Percentiles rank a stretch among this genome's conserved stretches.
Conservation (phyloP, 148 eudicot species). For the Rhododendron henanense region DNA sequence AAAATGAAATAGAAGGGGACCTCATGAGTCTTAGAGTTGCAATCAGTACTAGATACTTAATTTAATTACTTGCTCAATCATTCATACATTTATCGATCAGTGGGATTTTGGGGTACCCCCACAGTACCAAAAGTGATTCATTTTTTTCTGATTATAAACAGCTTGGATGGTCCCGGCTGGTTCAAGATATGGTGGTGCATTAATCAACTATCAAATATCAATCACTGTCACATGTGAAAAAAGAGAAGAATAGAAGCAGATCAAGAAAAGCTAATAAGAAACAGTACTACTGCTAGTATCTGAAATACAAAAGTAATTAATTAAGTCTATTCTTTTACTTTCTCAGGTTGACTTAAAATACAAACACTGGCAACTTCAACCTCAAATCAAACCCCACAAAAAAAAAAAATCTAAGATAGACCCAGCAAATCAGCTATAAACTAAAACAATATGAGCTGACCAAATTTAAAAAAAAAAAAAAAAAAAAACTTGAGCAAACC, state of each 20-base stretch:
- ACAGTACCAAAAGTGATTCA: background rate
- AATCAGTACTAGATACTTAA: background rate
- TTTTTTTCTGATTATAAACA: background rate
- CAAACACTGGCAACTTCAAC: background rate
- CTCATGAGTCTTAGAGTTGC: too few relatives aligned
- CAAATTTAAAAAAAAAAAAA: background rate
- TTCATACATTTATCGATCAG: background rate
- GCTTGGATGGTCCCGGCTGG: background rate
- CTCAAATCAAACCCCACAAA: background rate
- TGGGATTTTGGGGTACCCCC: background rate
- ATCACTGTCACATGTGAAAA: background rate
- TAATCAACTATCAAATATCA: background rate
- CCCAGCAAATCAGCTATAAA: background rate
- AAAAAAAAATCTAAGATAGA: background rate
- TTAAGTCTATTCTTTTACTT: background rate
- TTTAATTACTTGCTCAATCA: background rate
- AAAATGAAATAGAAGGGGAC: too few relatives aligned
- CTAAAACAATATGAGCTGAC: background rate
- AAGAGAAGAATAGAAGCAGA: background rate
- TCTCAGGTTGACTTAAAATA: constrained; percentile 2
- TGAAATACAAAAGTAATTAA: background rate
- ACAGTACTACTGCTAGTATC: background rate
- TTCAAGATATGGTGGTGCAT: background rate
- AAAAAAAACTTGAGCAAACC: background rate
- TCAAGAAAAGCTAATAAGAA: background rate